Conservation (phyloP, 1,139 yeast species). For the Yamadazyma siamensis region DNA sequence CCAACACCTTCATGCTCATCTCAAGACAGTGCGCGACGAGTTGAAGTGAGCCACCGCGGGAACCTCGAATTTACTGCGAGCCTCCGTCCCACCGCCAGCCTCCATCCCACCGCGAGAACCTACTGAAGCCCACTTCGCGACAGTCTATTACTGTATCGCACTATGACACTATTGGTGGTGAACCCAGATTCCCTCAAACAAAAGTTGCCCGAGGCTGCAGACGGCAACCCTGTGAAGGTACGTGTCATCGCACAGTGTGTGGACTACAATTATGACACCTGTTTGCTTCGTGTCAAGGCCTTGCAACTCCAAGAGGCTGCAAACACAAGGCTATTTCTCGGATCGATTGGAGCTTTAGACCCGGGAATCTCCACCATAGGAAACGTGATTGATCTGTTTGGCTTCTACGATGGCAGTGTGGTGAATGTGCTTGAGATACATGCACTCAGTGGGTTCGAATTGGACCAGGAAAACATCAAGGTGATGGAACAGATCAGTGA, state of each 20-base stretch:
- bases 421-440: conserved; percentile 5
- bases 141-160: no score
- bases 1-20: conserved; percentile 35
- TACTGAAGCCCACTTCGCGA: no score
- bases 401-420: conserved; percentile 16
- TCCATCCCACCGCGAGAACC: no score
- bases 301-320: no score
- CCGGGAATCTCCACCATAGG: conserved; percentile 12
- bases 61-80: no score
- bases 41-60: no score
- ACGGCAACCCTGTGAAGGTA: conserved; percentile 18
- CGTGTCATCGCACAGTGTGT: conserved; percentile 31
- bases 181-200: conserved; percentile 22
- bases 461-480: conserved; percentile 4
- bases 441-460: conserved; percentile 4
- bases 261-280: conserved; percentile 12
- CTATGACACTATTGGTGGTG: conserved; percentile 28
- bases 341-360: conserved; percentile 6
- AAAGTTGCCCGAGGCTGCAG: conserved; percentile 23
- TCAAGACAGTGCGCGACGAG: no score
- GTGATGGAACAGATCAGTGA: conserved; percentile 3
- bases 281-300: conserved; percentile 2
- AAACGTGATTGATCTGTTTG: conserved; percentile 16
- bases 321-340: no score
- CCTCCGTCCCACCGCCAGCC: no score